phyloP scores from a whole-genome alignment of 345 rosid species.

The Conringia planisiliqua region DNA sequence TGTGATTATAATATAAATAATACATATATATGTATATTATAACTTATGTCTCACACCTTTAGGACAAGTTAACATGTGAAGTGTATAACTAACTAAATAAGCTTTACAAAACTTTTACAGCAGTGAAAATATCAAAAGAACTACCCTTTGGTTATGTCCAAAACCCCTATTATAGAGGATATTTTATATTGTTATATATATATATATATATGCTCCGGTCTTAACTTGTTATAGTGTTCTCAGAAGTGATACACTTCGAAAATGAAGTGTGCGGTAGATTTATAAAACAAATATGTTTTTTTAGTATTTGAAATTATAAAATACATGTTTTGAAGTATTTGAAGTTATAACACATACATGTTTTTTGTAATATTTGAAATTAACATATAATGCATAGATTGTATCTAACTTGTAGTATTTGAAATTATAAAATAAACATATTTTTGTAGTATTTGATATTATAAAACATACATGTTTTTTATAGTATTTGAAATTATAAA shows the following conservation, averaged over 20 bases:
- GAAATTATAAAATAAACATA: not conserved
- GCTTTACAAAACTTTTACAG: not conserved
- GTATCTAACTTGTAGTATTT: too few species aligned
- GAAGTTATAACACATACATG: not conserved
- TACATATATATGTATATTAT: too few species aligned
- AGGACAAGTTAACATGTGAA: not conserved
- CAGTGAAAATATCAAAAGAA: not conserved
- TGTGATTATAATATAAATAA: too few species aligned
- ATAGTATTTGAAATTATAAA: too few species aligned
- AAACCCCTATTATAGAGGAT: not conserved
- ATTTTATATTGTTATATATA: not conserved
- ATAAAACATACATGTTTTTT: too few species aligned
- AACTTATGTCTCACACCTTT: not conserved
- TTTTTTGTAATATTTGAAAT: not conserved
- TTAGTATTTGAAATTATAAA: too few species aligned
- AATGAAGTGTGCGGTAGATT: not conserved
- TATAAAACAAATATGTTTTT: not conserved
- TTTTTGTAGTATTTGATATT: not conserved
- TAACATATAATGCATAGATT: not conserved
- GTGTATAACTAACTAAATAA: not conserved
- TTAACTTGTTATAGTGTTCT: not conserved
- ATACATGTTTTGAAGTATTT: too few species aligned
- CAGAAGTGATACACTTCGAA: not conserved
- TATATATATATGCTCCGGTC: not conserved
- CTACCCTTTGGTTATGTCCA: not conserved